These are phyloP conservation scores for Pseudogymnoascus sp. DNA, from an alignment of 2,329 filamentous ascomycete genomes.

Conservation along the genomic window DNA sequence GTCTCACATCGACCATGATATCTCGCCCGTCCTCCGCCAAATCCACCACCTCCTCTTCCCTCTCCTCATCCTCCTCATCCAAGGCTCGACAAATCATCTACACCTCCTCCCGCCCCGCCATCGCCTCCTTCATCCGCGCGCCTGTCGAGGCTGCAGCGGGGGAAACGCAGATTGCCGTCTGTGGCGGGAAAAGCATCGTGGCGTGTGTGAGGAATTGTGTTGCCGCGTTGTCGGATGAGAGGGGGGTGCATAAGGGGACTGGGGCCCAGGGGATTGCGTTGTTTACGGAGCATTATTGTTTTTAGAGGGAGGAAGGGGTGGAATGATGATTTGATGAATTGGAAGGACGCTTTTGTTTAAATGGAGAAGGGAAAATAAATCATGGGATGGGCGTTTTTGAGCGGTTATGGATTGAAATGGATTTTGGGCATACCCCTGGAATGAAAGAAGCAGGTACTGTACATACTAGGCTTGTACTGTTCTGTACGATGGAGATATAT, in stretches of 20 bases:
- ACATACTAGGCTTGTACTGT: too few relatives aligned
- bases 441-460: too few relatives aligned
- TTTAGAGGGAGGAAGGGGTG: conserved; percentile 26
- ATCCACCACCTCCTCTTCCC: not conserved
- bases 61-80: too few relatives aligned
- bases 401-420: not conserved
- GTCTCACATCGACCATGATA: not conserved
- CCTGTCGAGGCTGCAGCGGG: conserved; percentile 51
- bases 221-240: conserved; percentile 48
- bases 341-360: too few relatives aligned
- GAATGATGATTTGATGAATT: too few relatives aligned
- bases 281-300: conserved; percentile 53
- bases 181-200: conserved; percentile 48
- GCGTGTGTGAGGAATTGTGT: conserved; percentile 47
- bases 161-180: conserved; percentile 54
- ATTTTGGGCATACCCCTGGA: not conserved
- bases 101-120: conserved; percentile 36
- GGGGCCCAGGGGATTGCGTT: conserved; percentile 55
- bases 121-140: conserved; percentile 42
- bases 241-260: conserved; percentile 56
- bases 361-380: too few relatives aligned
- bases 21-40: not conserved
- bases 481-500: not conserved
- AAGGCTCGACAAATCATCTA: not conserved
- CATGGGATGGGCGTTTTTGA: not conserved